Percentiles rank a stretch among this genome's conserved stretches.
These are phyloP conservation scores for Parasarocladium wereldwijsianum DNA, from an alignment of 2,329 filamentous ascomycete species.

Conservation along the genomic window DNA sequence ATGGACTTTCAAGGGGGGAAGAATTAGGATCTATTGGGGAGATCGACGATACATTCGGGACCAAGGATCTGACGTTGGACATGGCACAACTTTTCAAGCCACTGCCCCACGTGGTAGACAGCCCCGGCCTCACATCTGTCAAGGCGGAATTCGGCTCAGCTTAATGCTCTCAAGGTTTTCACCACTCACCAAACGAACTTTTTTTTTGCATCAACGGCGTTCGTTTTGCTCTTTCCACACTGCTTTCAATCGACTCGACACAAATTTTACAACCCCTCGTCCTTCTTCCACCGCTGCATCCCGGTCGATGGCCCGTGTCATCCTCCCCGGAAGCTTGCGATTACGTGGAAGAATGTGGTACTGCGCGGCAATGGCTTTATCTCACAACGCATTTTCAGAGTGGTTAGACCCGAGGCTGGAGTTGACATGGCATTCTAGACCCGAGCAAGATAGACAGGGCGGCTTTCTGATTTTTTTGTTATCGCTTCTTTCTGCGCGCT, in stretches of 20 bases:
- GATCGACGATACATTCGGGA: conserved; percentile 52
- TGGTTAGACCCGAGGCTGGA: conserved; percentile 21
- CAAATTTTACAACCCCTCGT: conserved; percentile 1
- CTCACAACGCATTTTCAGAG: conserved; percentile 20
- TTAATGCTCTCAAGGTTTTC: too few relatives aligned
- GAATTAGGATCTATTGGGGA: conserved; percentile 54
- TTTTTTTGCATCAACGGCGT: conserved; percentile 2
- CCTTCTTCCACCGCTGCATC: neutral
- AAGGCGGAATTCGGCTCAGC: too few relatives aligned
- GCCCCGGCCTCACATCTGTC: conserved; percentile 25
- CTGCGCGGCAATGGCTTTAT: conserved; percentile 11
- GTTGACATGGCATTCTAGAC: conserved; percentile 24
- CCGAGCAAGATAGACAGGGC: conserved; percentile 22
- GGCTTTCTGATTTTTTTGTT: conserved; percentile 11
- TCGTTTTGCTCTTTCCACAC: conserved; percentile 1
- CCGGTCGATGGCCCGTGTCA: too few relatives aligned
- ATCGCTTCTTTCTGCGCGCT: conserved; percentile 13
- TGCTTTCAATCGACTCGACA: conserved; percentile 2
- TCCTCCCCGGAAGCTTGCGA: too few relatives aligned
- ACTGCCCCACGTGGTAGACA: conserved; percentile 29
- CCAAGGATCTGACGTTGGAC: conserved; percentile 49
- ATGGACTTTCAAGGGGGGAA: conserved; percentile 50
- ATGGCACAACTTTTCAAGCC: conserved; percentile 60
- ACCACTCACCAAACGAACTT: too few relatives aligned
- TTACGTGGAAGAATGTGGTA: conserved; percentile 1